Conservation (phyloP, 2,329 filamentous ascomycete genomes). For the Pestalotiopsis sp. region DNA sequence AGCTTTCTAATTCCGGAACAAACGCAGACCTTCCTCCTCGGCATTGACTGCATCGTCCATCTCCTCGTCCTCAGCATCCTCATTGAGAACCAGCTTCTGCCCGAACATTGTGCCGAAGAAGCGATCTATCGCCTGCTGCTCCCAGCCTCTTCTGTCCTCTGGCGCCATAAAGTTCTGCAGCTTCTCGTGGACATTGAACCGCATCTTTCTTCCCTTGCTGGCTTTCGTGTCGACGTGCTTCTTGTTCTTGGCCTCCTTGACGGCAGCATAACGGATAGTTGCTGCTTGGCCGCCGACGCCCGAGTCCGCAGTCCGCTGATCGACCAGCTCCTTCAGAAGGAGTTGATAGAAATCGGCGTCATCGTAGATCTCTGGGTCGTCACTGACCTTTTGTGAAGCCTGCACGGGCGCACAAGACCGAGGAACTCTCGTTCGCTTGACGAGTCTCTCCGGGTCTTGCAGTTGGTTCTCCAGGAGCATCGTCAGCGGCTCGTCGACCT, state of each 20-base stretch:
- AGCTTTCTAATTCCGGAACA: slow-evolving; percentile 43
- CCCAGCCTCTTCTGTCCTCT: slow-evolving; percentile 81
- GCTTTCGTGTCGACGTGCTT: slow-evolving; percentile 90
- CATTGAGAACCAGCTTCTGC: slow-evolving; percentile 67
- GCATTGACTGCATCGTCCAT: slow-evolving; percentile 48
- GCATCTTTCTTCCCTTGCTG: slow-evolving; percentile 91
- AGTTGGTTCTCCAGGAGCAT: slow-evolving; percentile 72
- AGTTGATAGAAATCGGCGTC: slow-evolving; percentile 95
- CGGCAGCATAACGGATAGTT: slow-evolving; percentile 66
- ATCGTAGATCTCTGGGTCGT: slow-evolving; percentile 76
- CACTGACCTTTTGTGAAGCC: slow-evolving; percentile 55
- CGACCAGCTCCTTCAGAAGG: slow-evolving; percentile 88
- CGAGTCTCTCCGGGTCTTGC: slow-evolving; percentile 64
- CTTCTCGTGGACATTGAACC: slow-evolving; percentile 95
- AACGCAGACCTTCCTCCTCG: slow-evolving; percentile 55
- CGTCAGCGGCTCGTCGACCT: slow-evolving; percentile 64
- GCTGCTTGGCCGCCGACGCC: slow-evolving; percentile 48
- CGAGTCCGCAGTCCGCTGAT: slow-evolving; percentile 76
- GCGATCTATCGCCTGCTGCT: slow-evolving; percentile 74
- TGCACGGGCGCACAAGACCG: slow-evolving; percentile 79
- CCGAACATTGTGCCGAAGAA: slow-evolving; percentile 79
- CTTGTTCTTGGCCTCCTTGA: slow-evolving; percentile 77
- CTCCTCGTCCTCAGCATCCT: slow-evolving; percentile 56
- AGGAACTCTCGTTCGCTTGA: slow-evolving; percentile 70
- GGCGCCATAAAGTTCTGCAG: slow-evolving; percentile 97